Conservation (phyloP, 306 rosid species). For the Arachis stenosperma region DNA sequence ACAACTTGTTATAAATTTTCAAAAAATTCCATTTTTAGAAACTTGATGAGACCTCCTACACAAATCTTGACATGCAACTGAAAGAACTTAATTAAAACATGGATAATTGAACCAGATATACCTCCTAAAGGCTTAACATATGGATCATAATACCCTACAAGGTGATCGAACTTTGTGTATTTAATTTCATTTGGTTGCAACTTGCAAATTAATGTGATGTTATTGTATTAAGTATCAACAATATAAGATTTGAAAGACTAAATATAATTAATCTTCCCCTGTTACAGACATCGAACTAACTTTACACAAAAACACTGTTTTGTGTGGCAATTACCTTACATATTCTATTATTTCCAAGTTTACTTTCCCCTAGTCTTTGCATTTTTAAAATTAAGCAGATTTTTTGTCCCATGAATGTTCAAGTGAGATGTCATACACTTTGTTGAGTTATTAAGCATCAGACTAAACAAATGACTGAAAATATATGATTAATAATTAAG, state of each 20-base stretch:
- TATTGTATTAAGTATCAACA: not conserved
- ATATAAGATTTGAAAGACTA: not conserved
- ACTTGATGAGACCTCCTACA: too few relatives aligned
- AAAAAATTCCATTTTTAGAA: too few relatives aligned
- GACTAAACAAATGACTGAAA: slow-evolving; percentile 41
- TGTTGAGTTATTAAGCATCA: slow-evolving; percentile 26
- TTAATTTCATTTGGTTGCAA: not conserved
- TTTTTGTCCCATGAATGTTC: slow-evolving; percentile 49
- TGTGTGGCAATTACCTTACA: slow-evolving; percentile 6
- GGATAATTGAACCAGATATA: not conserved
- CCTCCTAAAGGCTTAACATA: not conserved
- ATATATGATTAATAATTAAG: slow-evolving; percentile 39
- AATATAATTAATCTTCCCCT: not conserved
- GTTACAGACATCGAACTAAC: slow-evolving; percentile 2
- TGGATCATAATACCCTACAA: not conserved
- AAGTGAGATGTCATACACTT: slow-evolving; percentile 45
- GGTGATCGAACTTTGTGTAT: slow-evolving; percentile 19
- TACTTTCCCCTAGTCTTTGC: slow-evolving; percentile 45
- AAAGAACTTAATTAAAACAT: not conserved
- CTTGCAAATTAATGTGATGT: not conserved
- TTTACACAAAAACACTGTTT: slow-evolving; percentile 36
- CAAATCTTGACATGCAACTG: not conserved
- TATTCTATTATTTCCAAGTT: slow-evolving; percentile 28
- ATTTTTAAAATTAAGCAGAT: slow-evolving; percentile 54
- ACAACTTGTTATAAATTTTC: too few relatives aligned